Conservation (phyloP, 2,329 filamentous ascomycete species). For the Diaporthe amygdali region DNA sequence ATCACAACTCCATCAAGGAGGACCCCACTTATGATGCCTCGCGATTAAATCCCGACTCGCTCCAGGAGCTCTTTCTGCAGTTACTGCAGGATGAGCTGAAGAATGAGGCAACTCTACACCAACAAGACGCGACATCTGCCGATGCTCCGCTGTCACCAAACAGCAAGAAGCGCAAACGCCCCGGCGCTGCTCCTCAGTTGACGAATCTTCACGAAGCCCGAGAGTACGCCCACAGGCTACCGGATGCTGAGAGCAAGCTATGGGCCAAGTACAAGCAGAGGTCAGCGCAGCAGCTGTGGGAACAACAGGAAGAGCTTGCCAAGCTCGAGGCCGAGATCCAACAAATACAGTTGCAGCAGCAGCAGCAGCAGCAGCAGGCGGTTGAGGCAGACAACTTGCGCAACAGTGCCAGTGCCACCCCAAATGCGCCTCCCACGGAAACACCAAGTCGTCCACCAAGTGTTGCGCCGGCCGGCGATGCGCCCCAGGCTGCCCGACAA, state of each 20-base stretch:
- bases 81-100: constrained; percentile 77
- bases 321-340: constrained; percentile 70
- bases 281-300: constrained; percentile 71
- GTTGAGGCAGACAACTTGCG: constrained; percentile 5
- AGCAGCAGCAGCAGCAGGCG: constrained; percentile 36
- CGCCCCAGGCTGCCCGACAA: constrained; percentile 1
- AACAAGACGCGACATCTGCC: constrained; percentile 27
- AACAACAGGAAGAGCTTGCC: constrained; percentile 74
- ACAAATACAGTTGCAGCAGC: constrained; percentile 61
- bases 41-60: constrained; percentile 76
- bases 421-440: not conserved
- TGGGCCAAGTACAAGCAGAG: constrained; percentile 77
- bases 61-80: constrained; percentile 79
- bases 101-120: constrained; percentile 41
- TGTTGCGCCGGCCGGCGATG: constrained; percentile 4
- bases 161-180: constrained; percentile 77
- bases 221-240: constrained; percentile 71
- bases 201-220: constrained; percentile 70
- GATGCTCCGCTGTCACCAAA: constrained; percentile 58
- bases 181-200: constrained; percentile 59
- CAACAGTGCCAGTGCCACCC: constrained; percentile 26
- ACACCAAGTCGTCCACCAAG: constrained; percentile 18
- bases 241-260: constrained; percentile 72
- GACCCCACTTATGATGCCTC: constrained; percentile 74
- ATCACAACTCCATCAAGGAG: constrained; percentile 74